phyloP scores from a whole-genome alignment of 192 early-diverging fungal species.

The Gaertneriomyces semiglobifer region DNA sequence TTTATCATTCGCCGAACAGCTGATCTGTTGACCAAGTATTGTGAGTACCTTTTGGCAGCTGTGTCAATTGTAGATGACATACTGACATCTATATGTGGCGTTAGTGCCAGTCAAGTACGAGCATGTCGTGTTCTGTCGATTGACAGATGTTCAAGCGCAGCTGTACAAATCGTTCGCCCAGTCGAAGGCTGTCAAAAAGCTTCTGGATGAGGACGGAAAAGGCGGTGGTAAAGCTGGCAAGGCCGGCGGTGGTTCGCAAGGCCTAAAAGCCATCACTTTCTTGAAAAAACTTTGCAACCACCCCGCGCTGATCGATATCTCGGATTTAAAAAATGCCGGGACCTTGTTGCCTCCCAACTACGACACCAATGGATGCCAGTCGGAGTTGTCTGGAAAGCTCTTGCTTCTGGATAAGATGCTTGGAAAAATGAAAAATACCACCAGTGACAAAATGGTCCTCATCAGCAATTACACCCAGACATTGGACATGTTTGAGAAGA shows the following conservation, averaged over 20 bases:
- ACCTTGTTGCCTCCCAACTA: conserved; percentile 31
- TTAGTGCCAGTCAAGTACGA: conserved; percentile 95
- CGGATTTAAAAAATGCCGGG: conserved; percentile 28
- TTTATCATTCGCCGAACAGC: conserved; percentile 98
- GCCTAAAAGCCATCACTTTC: conserved; percentile 84
- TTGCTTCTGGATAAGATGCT: conserved; percentile 48
- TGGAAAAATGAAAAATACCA: conserved; percentile 45
- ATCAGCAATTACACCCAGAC: conserved; percentile 99
- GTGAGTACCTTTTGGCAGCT: conserved; percentile 46
- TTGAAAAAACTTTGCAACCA: conserved; percentile 98
- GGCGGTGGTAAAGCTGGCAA: too few species aligned
- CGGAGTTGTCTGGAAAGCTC: conserved; percentile 91
- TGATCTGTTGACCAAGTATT: conserved; percentile 93
- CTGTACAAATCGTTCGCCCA: conserved; percentile 79
- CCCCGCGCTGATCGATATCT: conserved; percentile 74
- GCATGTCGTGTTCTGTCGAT: conserved; percentile 93
- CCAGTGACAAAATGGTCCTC: conserved; percentile 92
- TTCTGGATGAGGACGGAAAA: conserved; percentile 21
- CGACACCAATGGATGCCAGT: conserved; percentile 33
- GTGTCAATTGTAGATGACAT: too few species aligned
- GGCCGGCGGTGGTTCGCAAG: conserved; percentile 70
- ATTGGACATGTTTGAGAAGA: conserved; percentile 86
- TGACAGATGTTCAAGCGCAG: conserved; percentile 69
- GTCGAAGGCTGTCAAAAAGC: conserved; percentile 67
- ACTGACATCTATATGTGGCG: neutral